Evolutionary conservation across 306 rosid species (phyloP), one percentile per base, ranked within the genome.

Genomic region (Hippophae rhamnoides): DNA sequence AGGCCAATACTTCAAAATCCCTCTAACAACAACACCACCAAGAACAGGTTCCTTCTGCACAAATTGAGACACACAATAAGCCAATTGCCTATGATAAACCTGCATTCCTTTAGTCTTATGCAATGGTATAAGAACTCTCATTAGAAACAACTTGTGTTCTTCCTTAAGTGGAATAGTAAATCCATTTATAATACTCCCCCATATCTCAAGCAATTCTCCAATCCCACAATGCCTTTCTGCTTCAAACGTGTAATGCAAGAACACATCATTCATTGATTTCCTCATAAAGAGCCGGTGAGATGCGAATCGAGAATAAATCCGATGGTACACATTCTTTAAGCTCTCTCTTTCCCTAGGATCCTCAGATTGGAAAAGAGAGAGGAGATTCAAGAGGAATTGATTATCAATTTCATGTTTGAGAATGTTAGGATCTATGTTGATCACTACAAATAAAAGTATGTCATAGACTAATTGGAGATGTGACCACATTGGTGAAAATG

Each of bases 1-100:
- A 7, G 98, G 96, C 98, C 98, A 90, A 26, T 85, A 83, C 74
- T 75, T 85, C 56, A 90, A 59, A 45, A 90, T 76, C 44, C 92
- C 94, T 70, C 96, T 78, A 27, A 90, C 84, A 41, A 83, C 79
- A 40, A 78, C 70, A 63, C 87, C 95, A 56, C 96, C 98, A 41
- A 87, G 95, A 78, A 67, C 81, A 13, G 95, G 95, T 71, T 92
- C 96, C 72, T 90, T 90, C 77, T 78, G 89, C 73, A 87, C 87
- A 73, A 92, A 87, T 75, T 92, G 98, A 44, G 81, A 74, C 11
- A 85, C 80, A 45, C 96, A 92, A 31, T 87, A 92, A 53, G 86
- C 87, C 69, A 92, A 61, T 63, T 87, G 93, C 77, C 68, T 83
- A 9, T 85, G 87, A 68, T 83, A 85, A 52, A 57, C 72, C 52